A percentile compares a stretch with the other conserved stretches of the same genome.
Conservation (phyloP, 805 yeast species). For the Metschnikowia amazonensis region DNA sequence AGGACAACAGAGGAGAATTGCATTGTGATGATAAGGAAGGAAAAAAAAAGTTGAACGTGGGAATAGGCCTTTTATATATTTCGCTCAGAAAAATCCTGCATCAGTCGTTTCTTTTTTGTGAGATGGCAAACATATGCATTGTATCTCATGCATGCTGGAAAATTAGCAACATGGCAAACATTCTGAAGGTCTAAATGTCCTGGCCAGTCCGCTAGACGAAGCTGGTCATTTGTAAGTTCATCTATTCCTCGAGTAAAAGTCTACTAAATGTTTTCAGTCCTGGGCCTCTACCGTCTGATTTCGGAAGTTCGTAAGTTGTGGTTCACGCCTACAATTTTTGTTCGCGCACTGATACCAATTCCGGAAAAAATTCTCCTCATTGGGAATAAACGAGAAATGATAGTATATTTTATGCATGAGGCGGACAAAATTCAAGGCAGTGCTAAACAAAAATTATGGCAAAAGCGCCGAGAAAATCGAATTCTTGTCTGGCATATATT, state of each 20-base stretch:
- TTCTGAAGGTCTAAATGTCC: background rate
- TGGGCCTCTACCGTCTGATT: background rate
- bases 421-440: background rate
- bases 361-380: constrained; percentile 1
- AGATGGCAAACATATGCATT: constrained; percentile 1
- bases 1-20: constrained; percentile 36
- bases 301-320: background rate
- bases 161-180: background rate
- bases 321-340: background rate
- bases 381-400: background rate
- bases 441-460: background rate
- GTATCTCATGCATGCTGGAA: background rate
- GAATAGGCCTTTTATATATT: constrained; percentile 10
- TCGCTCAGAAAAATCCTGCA: constrained; percentile 9
- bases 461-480: too few species aligned
- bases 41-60: background rate
- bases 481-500: too few species aligned
- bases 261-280: background rate
- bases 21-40: constrained; percentile 23
- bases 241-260: background rate
- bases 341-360: constrained; percentile 1
- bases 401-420: background rate
- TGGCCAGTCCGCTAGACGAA: background rate
- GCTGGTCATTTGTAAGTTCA: background rate
- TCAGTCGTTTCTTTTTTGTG: constrained; percentile 6